Evolutionary conservation across 2,329 filamentous ascomycete species (phyloP), one percentile per base, ranked within the genome.

Genomic region (Aspergillus brasiliensis): DNA sequence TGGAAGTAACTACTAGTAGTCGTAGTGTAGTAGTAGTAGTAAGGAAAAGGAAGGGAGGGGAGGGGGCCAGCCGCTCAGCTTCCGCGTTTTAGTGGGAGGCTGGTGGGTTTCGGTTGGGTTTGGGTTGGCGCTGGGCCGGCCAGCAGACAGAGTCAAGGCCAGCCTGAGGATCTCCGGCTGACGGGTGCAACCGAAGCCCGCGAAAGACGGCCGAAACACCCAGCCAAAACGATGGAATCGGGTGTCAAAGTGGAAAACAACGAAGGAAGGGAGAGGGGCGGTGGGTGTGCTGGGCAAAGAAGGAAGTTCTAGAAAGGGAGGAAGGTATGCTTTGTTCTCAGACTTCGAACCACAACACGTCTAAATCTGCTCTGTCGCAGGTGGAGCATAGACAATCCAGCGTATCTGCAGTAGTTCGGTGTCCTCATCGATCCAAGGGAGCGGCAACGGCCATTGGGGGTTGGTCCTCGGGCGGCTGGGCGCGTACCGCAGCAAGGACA

Each of bases 61-160:
- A 17, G 31, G 42, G 40, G 37, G 38, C 51, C 52, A 51, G 61
- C 61, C 56, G 56, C 58, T 65, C 49, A 60, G 56, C 65, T 67
- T 67, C 66, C 59, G 57, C 62, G 60, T 66, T 67, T 64, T 68
- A 67, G 63, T 60, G 60, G 64, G 65, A 63, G 65, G 58, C 60
- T 62, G 62, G 53, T 51, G 58, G 52, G 59, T 40, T 67, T 47
- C 31, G 49, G 17, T 23, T 52, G 31, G 56, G 48, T 46, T 55
- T 56, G 27, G 47, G 56, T 52, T 52, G 57, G 51, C 44, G 57
- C 57, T 51, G 42, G 51, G 31, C 28, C 49, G 25, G 37, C 57
- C 57, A 44, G 40, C 40, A 44, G 40, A 34, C 4, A 42, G 38
- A 44, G 19, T 44, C 40, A 44, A 44, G 48, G 49, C 28, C 40